Base-by-base conservation (phyloP, 306 rosid genomes). In the Prinsepia uniflora region DNA sequence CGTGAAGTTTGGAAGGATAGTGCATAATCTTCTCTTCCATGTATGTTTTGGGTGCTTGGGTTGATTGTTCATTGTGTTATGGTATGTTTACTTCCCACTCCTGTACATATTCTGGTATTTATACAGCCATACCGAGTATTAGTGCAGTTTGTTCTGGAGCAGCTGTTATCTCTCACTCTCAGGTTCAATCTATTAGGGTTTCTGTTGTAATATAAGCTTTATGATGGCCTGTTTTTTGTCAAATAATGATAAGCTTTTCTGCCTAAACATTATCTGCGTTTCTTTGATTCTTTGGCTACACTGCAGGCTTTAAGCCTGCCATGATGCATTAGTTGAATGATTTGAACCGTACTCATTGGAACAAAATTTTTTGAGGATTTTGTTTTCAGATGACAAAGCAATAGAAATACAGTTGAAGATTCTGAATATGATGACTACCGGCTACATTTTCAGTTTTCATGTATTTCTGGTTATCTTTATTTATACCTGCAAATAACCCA, bases 1-100 rank as follows among this genome's bases (percentile, higher is more conserved):
- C 77, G 90, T 55, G 86, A 89, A 81, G 86, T 78, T 43, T 92
- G 97, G 97, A 84, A 75, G 81, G 83, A 71, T 58, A 66, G 77
- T 70, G 79, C 82, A 68, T 86, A 68, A 86, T 47, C 20, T 46
- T 45, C 46, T 43, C 50, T 64, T 70, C 53, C 63, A 6, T 59
- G 7, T 39, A 44, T 24, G 57, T 11, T 71, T 57, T 48, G 43
- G 18, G 18, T 53, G 41, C 44, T 24, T 10, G 67, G 60, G 67
- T 36, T 15, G 50, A 55, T 15, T 58, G 67, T 22, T 71, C 10
- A 34, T 4, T 57, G 40, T 67, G 48, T 19, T n/a, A 46, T 40
- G 45, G 6, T 65, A 8, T 49, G 39, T 46, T 10, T 19, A 59
- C 61, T 3, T 49, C 36, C 36, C 63, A 52, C 61, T 11, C 34